Evolutionary conservation across 257 asterid species (phyloP).

Genomic region (Fraxinus pennsylvanica): DNA sequence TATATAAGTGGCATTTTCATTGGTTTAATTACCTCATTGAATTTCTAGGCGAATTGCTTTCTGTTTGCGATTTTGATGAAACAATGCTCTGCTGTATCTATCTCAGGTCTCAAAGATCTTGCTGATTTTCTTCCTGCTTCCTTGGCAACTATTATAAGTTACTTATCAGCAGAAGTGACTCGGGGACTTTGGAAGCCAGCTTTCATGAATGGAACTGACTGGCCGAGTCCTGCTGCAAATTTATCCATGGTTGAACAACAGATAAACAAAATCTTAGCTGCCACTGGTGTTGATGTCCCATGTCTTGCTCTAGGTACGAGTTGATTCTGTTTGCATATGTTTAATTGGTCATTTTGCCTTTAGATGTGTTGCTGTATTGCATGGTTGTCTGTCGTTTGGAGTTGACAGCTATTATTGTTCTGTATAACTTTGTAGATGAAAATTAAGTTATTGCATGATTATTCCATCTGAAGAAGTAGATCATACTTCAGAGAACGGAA

Average conservation of each 20-base stretch:
- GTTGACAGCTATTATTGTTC: conserved; percentile 6
- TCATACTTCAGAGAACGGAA: conserved; percentile 14
- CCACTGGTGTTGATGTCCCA: conserved; percentile 92
- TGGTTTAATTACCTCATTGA: not conserved
- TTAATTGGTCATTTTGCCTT: conserved; percentile 10
- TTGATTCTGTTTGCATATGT: conserved; percentile 20
- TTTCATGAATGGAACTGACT: conserved; percentile 96
- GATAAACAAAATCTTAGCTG: conserved; percentile 80
- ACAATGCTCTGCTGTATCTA: conserved; percentile 14
- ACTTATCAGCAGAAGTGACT: conserved; percentile 94
- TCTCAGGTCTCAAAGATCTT: conserved; percentile 95
- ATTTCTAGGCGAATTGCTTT: conserved; percentile 11
- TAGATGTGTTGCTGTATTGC: conserved; percentile 15
- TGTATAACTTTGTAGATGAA: conserved; percentile 6
- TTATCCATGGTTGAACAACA: conserved; percentile 78
- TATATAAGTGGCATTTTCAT: too few relatives aligned
- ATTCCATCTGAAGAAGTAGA: not conserved
- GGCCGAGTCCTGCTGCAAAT: conserved; percentile 98
- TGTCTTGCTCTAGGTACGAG: conserved; percentile 63
- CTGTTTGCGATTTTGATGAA: conserved; percentile 20
- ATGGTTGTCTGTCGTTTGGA: conserved; percentile 15
- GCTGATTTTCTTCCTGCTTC: conserved; percentile 98
- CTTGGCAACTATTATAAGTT: conserved; percentile 84
- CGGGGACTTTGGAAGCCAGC: conserved; percentile 98
- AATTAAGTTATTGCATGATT: conserved; percentile 6